Base-by-base conservation (phyloP, 2,329 filamentous ascomycete genomes). In the Scortechinia acanthostroma region DNA sequence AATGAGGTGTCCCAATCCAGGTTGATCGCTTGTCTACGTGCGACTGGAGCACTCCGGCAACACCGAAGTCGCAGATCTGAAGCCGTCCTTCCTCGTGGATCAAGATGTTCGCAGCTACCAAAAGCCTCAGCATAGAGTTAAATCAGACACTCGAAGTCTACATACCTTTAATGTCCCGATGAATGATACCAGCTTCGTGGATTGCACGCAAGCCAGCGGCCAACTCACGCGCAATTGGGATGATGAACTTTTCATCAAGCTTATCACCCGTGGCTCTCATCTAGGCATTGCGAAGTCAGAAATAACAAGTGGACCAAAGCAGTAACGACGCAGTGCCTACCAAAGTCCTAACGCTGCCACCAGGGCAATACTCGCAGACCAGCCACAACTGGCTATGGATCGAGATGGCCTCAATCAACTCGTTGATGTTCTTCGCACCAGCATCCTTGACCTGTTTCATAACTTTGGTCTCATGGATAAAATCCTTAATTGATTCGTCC, bases 301-400 rank as follows among this genome's bases (percentile, higher is more conserved):
- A 33, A 14, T n/a, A 22, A 42, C 14, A 13, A 45, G n/a, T n/a
- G n/a, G n/a, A n/a, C n/a, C n/a, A n/a, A n/a, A n/a, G n/a, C n/a
- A n/a, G n/a, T n/a, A n/a, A n/a, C n/a, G n/a, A n/a, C n/a, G n/a
- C n/a, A 6, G 17, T 4, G 68, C 73, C 68, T 70, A 82, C 78
- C 53, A 84, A 55, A 5, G 80, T 83, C 47, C 77, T 71, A 4
- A 84, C 73, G 60, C 80, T 84, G 44, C 80, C 80, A 51, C 80
- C 80, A 21, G 79, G 79, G 49, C 77, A 81, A 55, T 83, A 83
- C 56, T 83, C 80, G 58, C 75, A 80, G 45, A 84, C 71, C 49
- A 84, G 73, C 80, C 80, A 84, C 19, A 84, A 63, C 52, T 83
- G 77, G 44, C 76, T 77, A 51, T 83, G 77, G 19, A 83, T 72